Base-by-base conservation (phyloP, 805 yeast species). In the Blastobotrys parvus region DNA sequence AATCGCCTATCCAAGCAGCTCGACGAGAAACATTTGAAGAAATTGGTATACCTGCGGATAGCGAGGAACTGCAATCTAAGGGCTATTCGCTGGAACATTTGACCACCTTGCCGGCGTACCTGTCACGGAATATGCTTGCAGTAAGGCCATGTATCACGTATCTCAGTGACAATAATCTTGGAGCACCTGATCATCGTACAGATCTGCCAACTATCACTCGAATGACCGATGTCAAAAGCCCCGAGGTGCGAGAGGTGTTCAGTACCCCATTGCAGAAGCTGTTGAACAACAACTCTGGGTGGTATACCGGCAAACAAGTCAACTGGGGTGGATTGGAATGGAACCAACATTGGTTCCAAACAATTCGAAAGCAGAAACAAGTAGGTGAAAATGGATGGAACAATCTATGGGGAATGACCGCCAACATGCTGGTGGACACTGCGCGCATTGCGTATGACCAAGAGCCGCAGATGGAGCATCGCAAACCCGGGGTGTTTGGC, bases 1-100 rank as follows among this genome's bases (percentile, higher is more conserved):
- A 73, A 16, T 87, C 86, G 52, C 85, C 83, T 45, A 80, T 82
- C 71, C 72, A 74, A 35, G 80, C 82, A 32, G 82, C 95, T 0
- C 68, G 94, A 45, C 67, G 97, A 25, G 97, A 89, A 60, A 78
- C 88, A 48, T 74, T 71, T 44, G 97, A 89, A 58, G 97, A 89
- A 58, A 84, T 89, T 39, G 96, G 96, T 0, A 59, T 86, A 39
- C 33, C 56, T 15, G 27, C 23, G 7, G 49, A 44, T 31, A 42
- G 45, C 38, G 35, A 43, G 34, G 30, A 15, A 18, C 71, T 73
- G 8, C 60, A 69, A 13, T 33, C 25, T 17, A 41, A 70, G 52
- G 74, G 82, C 45, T 64, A 81, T 54, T 60, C 63, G 19, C 65
- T 88, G 22, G 85, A 82, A 42, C 75, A 72, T 43, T 55, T 88